Base-by-base conservation (phyloP, 108 stramenopile genomes). In the Skeletonema menzelii region DNA sequence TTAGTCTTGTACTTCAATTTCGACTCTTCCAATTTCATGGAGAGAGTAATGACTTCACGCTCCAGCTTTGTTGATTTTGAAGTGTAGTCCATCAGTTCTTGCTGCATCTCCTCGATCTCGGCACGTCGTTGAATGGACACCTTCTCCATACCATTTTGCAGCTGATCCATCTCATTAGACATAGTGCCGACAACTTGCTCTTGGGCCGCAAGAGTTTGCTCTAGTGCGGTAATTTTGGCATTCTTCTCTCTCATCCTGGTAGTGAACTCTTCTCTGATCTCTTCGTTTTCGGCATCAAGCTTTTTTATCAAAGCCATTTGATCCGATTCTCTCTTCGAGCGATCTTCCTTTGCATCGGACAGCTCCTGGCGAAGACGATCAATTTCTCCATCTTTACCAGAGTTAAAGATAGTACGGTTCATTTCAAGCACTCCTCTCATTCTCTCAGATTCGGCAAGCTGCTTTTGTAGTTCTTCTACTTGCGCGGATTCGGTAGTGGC, bases 31-130 rank as follows among this genome's bases (percentile, higher is more conserved):
- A 91, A 55, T 60, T 86, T 78, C 86, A 87, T 85, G 27, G 86
- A 81, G 28, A 93, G 67, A 13, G 85, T 75, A 24, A 72, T 56
- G 26, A 91, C 86, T 59, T 93, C 87, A 14, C 88, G 88, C 40
- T 91, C 92, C 26, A 88, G 81, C 62, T 74, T 82, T 17, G 79
- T 75, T 8, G 82, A 69, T 30, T 73, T 77, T 5, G 77, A 63
- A 34, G 88, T 84, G 35, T 86, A 65, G 22, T 88, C 85, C 80
- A 91, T 84, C 55, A 94, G 27, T 38, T 94, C 93, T 68, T 90
- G 86, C 55, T 94, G 86, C 76, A 94, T 83, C 26, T 90, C 91
- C 75, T 94, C 93, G n/a, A 91, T 82, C 69, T 91, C 89, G n/a
- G 86, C 89, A 57, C 90, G 85, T 34, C 93, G 75, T 57, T 73